A percentile compares a stretch with the other conserved stretches of the same genome.
Conservation (phyloP, 2,329 filamentous ascomycete species). For the Arthrocladium fulminans region DNA sequence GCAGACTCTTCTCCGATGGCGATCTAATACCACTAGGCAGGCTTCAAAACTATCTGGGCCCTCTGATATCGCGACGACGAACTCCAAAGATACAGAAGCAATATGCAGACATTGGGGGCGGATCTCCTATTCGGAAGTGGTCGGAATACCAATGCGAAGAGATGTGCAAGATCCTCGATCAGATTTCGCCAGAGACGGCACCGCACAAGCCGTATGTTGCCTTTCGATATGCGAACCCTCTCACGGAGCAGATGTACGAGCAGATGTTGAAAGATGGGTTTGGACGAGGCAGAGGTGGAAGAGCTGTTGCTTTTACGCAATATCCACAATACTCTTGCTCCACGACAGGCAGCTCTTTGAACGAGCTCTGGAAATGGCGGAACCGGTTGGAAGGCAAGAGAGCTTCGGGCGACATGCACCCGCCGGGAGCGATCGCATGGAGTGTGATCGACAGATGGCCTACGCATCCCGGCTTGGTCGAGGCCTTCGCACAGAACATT, state of each 20-base stretch:
- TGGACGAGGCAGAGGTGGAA: conserved; percentile 76
- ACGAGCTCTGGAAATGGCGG: conserved; percentile 97
- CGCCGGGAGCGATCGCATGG: conserved; percentile 73
- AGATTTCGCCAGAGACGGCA: conserved; percentile 81
- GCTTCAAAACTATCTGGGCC: conserved; percentile 82
- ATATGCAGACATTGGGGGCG: conserved; percentile 88
- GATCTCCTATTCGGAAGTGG: conserved; percentile 98
- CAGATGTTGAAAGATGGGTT: conserved; percentile 80
- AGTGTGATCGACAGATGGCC: conserved; percentile 98
- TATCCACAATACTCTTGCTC: conserved; percentile 98
- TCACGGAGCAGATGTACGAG: conserved; percentile 91
- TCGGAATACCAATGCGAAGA: conserved; percentile 86
- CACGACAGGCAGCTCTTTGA: conserved; percentile 89
- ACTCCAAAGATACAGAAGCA: conserved; percentile 97
- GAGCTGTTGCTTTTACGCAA: conserved; percentile 94
- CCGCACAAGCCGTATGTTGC: conserved; percentile 97
- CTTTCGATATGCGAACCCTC: conserved; percentile 85
- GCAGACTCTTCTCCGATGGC: conserved; percentile 81
- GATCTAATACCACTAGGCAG: conserved; percentile 94
- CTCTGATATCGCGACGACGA: conserved; percentile 72
- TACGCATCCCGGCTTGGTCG: conserved; percentile 76
- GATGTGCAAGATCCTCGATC: conserved; percentile 96
- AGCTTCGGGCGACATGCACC: conserved; percentile 41
- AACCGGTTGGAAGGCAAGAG: conserved; percentile 71
- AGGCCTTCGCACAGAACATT: conserved; percentile 88